Evolutionary conservation across 306 rosid genomes (phyloP).

Genomic region (Cucurbita argyrosperma): DNA sequence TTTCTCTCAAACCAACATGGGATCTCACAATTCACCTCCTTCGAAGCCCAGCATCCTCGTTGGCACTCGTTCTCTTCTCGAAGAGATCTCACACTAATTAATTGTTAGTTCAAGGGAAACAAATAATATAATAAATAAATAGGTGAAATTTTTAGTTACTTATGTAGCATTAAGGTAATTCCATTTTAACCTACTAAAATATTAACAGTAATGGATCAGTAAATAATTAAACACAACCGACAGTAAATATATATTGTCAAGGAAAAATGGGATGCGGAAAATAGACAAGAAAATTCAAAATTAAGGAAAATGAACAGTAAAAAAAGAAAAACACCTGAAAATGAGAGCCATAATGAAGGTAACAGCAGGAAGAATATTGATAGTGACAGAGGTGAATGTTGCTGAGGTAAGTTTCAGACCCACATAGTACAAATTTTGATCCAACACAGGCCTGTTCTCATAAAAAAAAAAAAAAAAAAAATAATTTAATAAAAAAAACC

Average conservation of each 20-base stretch:
- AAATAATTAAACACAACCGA: not conserved
- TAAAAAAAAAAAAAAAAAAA: not conserved
- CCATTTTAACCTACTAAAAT: not conserved
- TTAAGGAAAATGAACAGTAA: not conserved
- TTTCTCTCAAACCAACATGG: no score
- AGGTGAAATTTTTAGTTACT: not conserved
- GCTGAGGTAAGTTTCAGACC: slow-evolving; percentile 89
- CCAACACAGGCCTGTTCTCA: slow-evolving; percentile 78
- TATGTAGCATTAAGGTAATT: not conserved
- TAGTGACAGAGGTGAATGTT: slow-evolving; percentile 68
- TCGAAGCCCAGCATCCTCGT: no score
- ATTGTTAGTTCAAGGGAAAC: no score
- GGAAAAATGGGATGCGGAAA: not conserved
- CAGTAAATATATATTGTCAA: not conserved
- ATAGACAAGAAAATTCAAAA: not conserved
- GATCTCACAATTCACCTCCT: no score
- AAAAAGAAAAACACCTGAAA: slow-evolving; percentile 45
- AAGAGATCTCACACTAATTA: no score
- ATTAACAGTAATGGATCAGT: not conserved
- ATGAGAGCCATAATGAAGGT: slow-evolving; percentile 81
- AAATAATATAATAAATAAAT: no score
- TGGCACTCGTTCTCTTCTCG: no score
- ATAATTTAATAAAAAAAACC: not conserved
- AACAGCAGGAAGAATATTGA: slow-evolving; percentile 81
- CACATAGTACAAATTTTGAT: slow-evolving; percentile 79